Base-by-base conservation (phyloP, 1,284 basidiomycete species). In the Ustilago lituana region DNA sequence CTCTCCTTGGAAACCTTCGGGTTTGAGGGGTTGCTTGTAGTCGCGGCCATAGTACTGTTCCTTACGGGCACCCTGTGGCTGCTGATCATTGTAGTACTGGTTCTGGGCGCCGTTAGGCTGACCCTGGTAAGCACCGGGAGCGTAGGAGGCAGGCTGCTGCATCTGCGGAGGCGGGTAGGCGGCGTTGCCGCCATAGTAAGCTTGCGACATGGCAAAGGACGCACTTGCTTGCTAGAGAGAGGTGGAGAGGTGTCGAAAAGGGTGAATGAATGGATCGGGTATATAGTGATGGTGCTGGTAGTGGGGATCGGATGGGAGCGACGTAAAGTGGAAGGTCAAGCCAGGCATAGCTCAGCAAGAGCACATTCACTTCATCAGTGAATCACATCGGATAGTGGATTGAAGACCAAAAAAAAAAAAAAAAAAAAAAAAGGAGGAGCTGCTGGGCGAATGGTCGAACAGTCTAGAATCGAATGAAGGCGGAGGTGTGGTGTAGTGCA, bases 1-100 rank as follows among this genome's bases (percentile, higher is more conserved):
- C 32, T 79, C 60, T 23, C 76, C 77, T 40, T 79, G 41, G 50
- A 66, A 77, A 33, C 68, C 75, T 19, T 76, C 56, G 15, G 75
- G 73, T 26, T 74, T 74, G 53, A 78, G 69, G 4, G 68, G 54
- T 45, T 62, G 60, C 47, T 73, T 73, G 50, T 54, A 37, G 45
- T 74, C 75, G 12, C 38, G 55, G 36, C 68, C 66, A 24, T 70
- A 55, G 61, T 70, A 70, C 23, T 65, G 57, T 17, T 70, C 57
- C n/a, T 43, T 55, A 39, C 50, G 48, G 20, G 40, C 39, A 15
- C 43, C 43, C 4, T 52, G 49, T 3, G 58, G 51, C 4, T 58
- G 59, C 36, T 68, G 65, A 10, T 56, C 71, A 17, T 68, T 68
- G 37, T 74, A 64, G 56, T 72, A 76, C 47, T 62, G 52, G 17